Evolutionary conservation across 768 basidiomycete genomes (phyloP).

Genomic region (Naganishia vaughanmartiniae): DNA sequence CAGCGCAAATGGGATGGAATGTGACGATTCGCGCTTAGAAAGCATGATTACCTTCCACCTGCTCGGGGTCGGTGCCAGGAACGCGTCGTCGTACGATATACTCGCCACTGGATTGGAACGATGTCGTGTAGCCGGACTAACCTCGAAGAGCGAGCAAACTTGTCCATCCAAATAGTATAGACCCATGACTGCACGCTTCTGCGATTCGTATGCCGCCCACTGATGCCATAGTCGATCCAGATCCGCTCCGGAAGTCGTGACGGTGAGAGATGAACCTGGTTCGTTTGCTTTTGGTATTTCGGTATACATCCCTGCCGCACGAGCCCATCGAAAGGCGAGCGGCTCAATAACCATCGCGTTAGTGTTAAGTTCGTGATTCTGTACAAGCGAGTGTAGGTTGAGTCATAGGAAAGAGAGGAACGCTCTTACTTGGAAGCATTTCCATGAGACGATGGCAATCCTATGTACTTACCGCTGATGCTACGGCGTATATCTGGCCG

Average conservation of each 20-base stretch:
- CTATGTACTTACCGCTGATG: conserved; percentile 4
- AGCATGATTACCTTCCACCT: no score
- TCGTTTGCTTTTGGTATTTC: neutral
- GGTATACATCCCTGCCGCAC: neutral
- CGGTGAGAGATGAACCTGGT: neutral
- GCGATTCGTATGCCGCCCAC: conserved; percentile 6
- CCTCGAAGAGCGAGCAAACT: neutral
- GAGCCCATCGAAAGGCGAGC: neutral
- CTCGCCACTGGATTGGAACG: neutral
- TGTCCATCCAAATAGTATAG: conserved; percentile 5
- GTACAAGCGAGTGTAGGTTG: no score
- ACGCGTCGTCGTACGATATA: neutral
- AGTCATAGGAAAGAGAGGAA: neutral
- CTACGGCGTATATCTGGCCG: conserved; percentile 5
- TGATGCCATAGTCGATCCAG: neutral
- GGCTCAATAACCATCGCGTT: neutral
- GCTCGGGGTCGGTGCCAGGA: conserved; percentile 6
- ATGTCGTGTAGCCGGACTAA: neutral
- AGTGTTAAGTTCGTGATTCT: neutral
- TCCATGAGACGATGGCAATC: neutral
- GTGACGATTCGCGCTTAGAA: no score
- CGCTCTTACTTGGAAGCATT: neutral
- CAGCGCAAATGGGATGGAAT: conserved; percentile 1
- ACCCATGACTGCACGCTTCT: conserved; percentile 12
- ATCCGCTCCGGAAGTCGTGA: neutral